Conservation (phyloP, 2,329 filamentous ascomycete genomes). For the Colletotrichum magnum region DNA sequence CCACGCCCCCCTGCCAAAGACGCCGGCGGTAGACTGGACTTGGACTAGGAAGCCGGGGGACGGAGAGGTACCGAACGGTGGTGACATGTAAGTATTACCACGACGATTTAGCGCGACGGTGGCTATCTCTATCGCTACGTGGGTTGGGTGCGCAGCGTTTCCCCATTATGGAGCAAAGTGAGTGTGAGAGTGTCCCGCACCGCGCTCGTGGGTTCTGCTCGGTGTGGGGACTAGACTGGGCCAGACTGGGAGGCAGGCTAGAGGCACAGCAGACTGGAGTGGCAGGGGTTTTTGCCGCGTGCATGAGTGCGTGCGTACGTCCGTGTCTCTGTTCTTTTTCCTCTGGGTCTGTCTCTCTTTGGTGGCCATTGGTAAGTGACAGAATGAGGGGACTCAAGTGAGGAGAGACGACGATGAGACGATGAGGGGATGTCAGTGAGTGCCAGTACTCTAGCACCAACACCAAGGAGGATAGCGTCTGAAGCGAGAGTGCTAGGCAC, state of each 20-base stretch:
- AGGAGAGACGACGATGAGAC: neutral
- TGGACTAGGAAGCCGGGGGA: constrained; percentile 1
- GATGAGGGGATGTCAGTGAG: constrained; percentile 10
- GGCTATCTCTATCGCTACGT: constrained; percentile 25
- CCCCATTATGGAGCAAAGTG: constrained; percentile 18
- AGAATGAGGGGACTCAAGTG: constrained; percentile 8
- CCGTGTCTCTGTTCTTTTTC: constrained; percentile 2
- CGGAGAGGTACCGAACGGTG: constrained; percentile 16
- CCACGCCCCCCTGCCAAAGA: constrained; percentile 24
- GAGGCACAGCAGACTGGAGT: neutral
- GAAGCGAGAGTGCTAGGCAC: too few species aligned
- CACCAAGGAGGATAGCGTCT: too few species aligned
- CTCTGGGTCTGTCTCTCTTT: neutral
- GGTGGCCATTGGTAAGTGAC: neutral
- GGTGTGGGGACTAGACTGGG: constrained; percentile 12
- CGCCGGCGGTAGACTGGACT: constrained; percentile 7
- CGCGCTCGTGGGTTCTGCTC: constrained; percentile 11
- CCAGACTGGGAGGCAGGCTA: constrained; percentile 13
- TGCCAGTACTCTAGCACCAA: neutral
- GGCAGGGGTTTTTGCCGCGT: neutral
- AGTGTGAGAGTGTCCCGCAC: constrained; percentile 15
- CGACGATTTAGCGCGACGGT: neutral
- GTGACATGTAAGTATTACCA: constrained; percentile 25
- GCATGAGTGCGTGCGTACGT: constrained; percentile 22
- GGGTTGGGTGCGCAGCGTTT: neutral